Percentiles rank a stretch among this genome's conserved stretches.
These are phyloP conservation scores for Penicillium sp. DNA, from an alignment of 2,329 filamentous ascomycete species.

Conservation along the genomic window DNA sequence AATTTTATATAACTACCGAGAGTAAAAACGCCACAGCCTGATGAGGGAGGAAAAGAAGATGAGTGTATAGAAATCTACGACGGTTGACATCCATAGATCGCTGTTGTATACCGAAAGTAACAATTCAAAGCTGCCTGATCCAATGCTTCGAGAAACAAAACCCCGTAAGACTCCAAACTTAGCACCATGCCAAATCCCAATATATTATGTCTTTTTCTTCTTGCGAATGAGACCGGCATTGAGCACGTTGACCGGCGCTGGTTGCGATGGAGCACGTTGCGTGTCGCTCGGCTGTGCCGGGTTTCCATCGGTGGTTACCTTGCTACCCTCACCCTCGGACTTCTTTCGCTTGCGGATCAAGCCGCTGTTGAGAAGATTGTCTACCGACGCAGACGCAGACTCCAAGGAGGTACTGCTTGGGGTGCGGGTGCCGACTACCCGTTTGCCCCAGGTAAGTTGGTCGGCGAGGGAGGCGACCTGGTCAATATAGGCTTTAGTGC, in stretches of 20 bases:
- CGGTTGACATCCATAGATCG: too few relatives aligned
- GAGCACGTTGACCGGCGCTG: conserved; percentile 36
- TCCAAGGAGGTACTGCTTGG: conserved; percentile 12
- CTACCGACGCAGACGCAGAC: conserved; percentile 6
- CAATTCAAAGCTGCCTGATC: neutral
- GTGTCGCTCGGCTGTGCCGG: conserved; percentile 3
- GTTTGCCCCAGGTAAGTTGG: conserved; percentile 34
- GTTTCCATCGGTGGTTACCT: conserved; percentile 4
- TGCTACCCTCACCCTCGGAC: conserved; percentile 15
- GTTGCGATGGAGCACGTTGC: conserved; percentile 8
- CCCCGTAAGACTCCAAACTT: neutral
- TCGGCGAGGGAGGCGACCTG: conserved; percentile 40
- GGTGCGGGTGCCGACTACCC: conserved; percentile 30
- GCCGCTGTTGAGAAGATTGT: conserved; percentile 28
- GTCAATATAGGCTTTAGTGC: conserved; percentile 41
- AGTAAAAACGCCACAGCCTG: too few relatives aligned
- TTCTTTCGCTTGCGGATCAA: conserved; percentile 41
- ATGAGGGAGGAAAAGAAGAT: too few relatives aligned
- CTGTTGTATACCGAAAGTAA: too few relatives aligned
- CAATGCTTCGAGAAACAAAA: neutral
- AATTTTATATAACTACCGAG: too few relatives aligned
- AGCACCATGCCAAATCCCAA: neutral
- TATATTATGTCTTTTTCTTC: conserved; percentile 37
- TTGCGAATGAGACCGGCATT: conserved; percentile 37
- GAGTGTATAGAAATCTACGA: too few relatives aligned